Percentiles rank a stretch among this genome's conserved stretches.
These are phyloP conservation scores for Auriscalpium vulgare DNA, from an alignment of 768 basidiomycete genomes.

Conservation along the genomic window DNA sequence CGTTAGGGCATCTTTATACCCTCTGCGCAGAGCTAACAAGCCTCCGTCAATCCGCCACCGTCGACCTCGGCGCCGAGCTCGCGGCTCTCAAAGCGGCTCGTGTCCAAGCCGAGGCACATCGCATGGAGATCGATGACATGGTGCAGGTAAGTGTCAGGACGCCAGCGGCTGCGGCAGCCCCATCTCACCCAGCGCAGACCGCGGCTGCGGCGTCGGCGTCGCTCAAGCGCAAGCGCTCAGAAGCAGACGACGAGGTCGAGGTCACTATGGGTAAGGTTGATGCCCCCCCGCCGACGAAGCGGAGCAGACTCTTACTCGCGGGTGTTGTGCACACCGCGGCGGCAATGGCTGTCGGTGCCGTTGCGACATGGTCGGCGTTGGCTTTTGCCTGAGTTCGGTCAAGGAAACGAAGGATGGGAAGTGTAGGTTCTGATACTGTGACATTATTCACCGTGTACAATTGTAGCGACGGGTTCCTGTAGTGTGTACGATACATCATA, in stretches of 20 bases:
- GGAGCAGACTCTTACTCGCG: conserved; percentile 33
- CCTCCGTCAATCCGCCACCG: conserved; percentile 24
- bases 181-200: conserved; percentile 20
- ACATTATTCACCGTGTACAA: too few species aligned
- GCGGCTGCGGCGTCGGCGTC: conserved; percentile 27
- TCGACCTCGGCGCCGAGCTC: conserved; percentile 24
- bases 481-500: too few species aligned
- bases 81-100: not conserved
- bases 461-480: too few species aligned
- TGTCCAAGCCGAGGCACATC: conserved; percentile 26
- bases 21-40: conserved; percentile 34
- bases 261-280: conserved; percentile 7
- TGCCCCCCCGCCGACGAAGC: conserved; percentile 17
- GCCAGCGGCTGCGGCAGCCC: conserved; percentile 9
- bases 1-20: too few species aligned
- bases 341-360: conserved; percentile 58
- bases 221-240: conserved; percentile 60
- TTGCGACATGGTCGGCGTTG: conserved; percentile 65
- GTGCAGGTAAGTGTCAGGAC: conserved; percentile 5
- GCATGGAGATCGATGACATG: conserved; percentile 7
- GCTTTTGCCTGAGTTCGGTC: conserved; percentile 43
- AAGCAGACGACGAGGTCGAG: conserved; percentile 6
- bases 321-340: conserved; percentile 51
- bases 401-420: too few species aligned
- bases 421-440: too few species aligned